phyloP scores from a whole-genome alignment of 2,329 filamentous ascomycete genomes.

The Fusarium sambucinum region DNA sequence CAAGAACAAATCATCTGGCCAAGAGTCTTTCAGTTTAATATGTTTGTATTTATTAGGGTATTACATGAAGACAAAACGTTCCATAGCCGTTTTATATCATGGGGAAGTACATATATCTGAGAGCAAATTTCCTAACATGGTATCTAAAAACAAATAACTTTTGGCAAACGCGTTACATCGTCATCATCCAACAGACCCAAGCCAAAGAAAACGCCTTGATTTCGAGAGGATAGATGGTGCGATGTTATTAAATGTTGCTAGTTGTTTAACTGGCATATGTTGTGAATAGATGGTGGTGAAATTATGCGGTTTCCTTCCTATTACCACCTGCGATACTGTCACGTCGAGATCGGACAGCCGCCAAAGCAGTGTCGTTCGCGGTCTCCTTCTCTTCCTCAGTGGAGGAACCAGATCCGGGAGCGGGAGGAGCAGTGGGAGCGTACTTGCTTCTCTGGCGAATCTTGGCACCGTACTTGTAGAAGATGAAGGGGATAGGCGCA shows the following conservation, averaged over 20 bases:
- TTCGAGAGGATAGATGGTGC: slow-evolving; percentile 7
- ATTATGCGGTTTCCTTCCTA: slow-evolving; percentile 43
- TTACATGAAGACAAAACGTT: slow-evolving; percentile 23
- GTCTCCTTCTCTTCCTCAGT: slow-evolving; percentile 39
- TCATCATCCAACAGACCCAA: slow-evolving; percentile 17
- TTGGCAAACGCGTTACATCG: slow-evolving; percentile 17
- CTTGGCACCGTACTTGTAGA: slow-evolving; percentile 69
- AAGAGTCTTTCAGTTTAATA: not conserved
- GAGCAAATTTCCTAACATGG: slow-evolving; percentile 12
- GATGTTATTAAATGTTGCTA: not conserved
- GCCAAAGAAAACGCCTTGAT: slow-evolving; percentile 30
- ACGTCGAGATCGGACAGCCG: slow-evolving; percentile 37
- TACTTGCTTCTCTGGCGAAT: slow-evolving; percentile 68
- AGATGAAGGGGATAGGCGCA: slow-evolving; percentile 72
- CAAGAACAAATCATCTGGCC: not conserved
- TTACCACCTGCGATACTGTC: slow-evolving; percentile 33
- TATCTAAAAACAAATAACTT: slow-evolving; percentile 26
- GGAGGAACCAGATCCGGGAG: slow-evolving; percentile 16
- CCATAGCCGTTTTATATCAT: slow-evolving; percentile 22
- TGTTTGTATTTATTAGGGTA: slow-evolving; percentile 28
- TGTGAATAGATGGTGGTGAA: not conserved
- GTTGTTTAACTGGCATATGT: slow-evolving; percentile 4
- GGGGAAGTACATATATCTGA: slow-evolving; percentile 2
- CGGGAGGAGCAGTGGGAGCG: slow-evolving; percentile 60
- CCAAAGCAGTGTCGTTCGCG: slow-evolving; percentile 40